A percentile compares a stretch with the other conserved stretches of the same genome.
phyloP scores from a whole-genome alignment of 768 basidiomycete genomes.

The Candolleomyces eurysporus region DNA sequence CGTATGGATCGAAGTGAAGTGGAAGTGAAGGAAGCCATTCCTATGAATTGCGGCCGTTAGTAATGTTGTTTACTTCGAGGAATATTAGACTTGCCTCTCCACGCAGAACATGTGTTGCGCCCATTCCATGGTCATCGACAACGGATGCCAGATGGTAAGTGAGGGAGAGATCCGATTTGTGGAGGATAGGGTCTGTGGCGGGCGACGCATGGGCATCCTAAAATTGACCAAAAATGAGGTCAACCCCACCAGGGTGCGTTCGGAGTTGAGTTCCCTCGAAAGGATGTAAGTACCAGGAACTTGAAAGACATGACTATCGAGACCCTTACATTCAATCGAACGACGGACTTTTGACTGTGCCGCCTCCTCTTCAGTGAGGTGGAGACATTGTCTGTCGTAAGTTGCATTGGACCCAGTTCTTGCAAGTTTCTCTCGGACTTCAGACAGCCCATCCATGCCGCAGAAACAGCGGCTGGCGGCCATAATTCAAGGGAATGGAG shows the following conservation, averaged over 20 bases:
- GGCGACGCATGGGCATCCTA: constrained; percentile 72
- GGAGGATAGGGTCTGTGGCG: constrained; percentile 85
- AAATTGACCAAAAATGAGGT: constrained; percentile 77
- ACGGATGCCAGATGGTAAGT: constrained; percentile 99
- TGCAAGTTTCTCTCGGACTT: constrained; percentile 67
- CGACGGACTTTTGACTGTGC: constrained; percentile 72
- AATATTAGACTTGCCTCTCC: constrained; percentile 59
- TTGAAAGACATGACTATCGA: neutral
- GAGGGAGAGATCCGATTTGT: constrained; percentile 91
- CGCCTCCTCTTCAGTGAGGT: constrained; percentile 85
- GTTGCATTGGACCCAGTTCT: constrained; percentile 71
- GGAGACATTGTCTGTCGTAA: constrained; percentile 88
- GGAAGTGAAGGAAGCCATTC: constrained; percentile 97
- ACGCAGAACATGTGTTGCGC: constrained; percentile 90
- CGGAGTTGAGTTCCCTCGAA: constrained; percentile 59
- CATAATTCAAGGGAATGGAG: too few relatives aligned
- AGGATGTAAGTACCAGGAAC: neutral
- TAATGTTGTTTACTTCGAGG: neutral
- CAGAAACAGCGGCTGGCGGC: constrained; percentile 94
- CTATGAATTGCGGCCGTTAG: constrained; percentile 32
- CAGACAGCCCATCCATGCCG: constrained; percentile 63
- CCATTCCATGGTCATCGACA: constrained; percentile 95
- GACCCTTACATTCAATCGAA: constrained; percentile 80
- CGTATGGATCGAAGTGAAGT: constrained; percentile 89
- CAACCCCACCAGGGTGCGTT: constrained; percentile 45